phyloP scores from a whole-genome alignment of 495 filamentous ascomycete genomes.

The Penicillium simplicissimum region DNA sequence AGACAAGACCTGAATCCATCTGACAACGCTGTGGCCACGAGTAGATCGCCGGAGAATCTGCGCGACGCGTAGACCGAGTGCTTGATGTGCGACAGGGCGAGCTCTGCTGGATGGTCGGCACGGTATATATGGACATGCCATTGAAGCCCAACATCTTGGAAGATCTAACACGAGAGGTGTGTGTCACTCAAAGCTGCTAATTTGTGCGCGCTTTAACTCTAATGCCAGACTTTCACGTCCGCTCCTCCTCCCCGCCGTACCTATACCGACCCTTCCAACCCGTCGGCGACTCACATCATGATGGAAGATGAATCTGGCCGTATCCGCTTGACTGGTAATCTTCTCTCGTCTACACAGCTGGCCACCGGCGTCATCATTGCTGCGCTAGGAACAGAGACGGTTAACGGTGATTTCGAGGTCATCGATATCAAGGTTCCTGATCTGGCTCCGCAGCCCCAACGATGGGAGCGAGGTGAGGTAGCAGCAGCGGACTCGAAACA shows the following conservation, averaged over 20 bases:
- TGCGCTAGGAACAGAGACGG: conserved; percentile 89
- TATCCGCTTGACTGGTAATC: conserved; percentile 72
- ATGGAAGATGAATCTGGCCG: conserved; percentile 96
- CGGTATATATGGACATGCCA: conserved; percentile 95
- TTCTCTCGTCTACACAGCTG: conserved; percentile 63
- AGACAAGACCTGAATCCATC: neutral
- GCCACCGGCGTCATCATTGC: conserved; percentile 92
- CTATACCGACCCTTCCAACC: conserved; percentile 57
- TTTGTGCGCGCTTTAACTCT: neutral
- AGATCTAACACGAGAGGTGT: conserved; percentile 87
- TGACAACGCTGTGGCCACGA: conserved; percentile 2
- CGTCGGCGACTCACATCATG: conserved; percentile 64
- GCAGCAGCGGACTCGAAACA: conserved; percentile 10
- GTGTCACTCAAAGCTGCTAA: conserved; percentile 23
- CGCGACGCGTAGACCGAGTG: conserved; percentile 75
- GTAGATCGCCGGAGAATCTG: conserved; percentile 74
- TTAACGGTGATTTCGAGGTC: conserved; percentile 88
- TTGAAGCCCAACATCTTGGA: conserved; percentile 96
- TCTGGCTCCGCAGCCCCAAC: conserved; percentile 73
- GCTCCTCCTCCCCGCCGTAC: conserved; percentile 79
- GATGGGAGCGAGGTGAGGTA: conserved; percentile 65
- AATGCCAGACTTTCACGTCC: conserved; percentile 72
- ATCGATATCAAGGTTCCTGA: conserved; percentile 87
- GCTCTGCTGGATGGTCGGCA: conserved; percentile 92
- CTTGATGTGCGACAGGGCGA: conserved; percentile 95